Evolutionary conservation across 257 asterid species (phyloP).

Genomic region (Ophiorrhiza pumila): DNA sequence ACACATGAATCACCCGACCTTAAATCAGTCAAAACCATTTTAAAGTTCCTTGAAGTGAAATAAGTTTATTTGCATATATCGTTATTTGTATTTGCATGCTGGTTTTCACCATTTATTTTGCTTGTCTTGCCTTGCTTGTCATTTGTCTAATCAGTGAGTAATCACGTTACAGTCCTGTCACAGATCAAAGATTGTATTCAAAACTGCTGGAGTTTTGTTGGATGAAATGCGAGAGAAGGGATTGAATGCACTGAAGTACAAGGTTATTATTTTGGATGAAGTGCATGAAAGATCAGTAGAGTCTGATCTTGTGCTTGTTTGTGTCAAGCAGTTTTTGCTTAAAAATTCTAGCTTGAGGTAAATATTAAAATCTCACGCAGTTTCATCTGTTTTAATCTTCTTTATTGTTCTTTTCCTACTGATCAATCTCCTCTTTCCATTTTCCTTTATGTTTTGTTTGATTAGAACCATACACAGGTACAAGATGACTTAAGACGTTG

Average conservation of each 20-base stretch:
- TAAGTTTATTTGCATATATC: no score
- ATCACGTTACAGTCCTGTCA: constrained; percentile 18
- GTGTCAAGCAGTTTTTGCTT: constrained; percentile 85
- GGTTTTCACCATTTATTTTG: constrained; percentile 7
- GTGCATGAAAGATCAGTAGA: constrained; percentile 99
- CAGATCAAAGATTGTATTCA: constrained; percentile 87
- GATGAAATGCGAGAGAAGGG: constrained; percentile 99
- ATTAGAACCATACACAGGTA: not conserved
- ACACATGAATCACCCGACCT: not conserved
- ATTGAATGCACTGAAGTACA: constrained; percentile 75
- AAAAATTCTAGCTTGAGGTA: constrained; percentile 66
- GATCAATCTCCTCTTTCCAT: not conserved
- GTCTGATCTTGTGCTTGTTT: constrained; percentile 95
- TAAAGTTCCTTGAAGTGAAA: not conserved
- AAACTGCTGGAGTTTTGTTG: constrained; percentile 97
- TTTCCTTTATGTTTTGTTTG: not conserved
- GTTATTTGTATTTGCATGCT: not conserved
- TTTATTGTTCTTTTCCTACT: not conserved
- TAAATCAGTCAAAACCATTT: not conserved
- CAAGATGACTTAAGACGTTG: not conserved
- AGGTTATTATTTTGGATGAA: constrained; percentile 92
- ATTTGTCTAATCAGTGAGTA: constrained; percentile 15
- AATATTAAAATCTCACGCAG: constrained; percentile 10
- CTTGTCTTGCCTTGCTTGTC: constrained; percentile 6
- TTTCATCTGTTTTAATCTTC: not conserved